Conservation (phyloP, 257 asterid genomes). For the Mentha longifolia region DNA sequence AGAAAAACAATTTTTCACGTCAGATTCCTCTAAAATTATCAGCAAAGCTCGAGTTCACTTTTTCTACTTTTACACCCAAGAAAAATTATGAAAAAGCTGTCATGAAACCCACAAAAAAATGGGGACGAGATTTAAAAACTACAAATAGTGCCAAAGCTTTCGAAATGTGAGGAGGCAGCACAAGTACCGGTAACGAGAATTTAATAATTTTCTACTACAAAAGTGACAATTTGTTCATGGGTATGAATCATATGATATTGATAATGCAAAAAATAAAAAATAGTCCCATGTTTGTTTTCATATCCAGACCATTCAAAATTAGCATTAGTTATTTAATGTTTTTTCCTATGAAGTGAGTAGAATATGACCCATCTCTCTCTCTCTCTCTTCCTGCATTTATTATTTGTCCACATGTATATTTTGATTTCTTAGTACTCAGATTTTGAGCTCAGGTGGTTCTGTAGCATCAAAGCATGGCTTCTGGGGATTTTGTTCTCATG, state of each 20-base stretch:
- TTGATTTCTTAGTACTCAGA: slow-evolving; percentile 34
- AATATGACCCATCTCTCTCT: slow-evolving; percentile 36
- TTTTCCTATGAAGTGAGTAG: slow-evolving; percentile 23
- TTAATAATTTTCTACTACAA: slow-evolving; percentile 11
- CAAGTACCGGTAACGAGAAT: slow-evolving; percentile 38
- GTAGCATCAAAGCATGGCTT: slow-evolving; percentile 46
- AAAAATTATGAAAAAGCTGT: not conserved
- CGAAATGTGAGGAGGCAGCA: slow-evolving; percentile 36
- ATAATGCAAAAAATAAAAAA: not conserved
- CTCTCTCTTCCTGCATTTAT: slow-evolving; percentile 17
- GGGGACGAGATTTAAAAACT: not conserved
- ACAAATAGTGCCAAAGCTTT: slow-evolving; percentile 26
- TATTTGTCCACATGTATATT: slow-evolving; percentile 34
- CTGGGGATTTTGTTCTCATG: slow-evolving; percentile 40
- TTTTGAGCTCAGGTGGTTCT: slow-evolving; percentile 45
- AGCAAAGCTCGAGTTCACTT: not conserved
- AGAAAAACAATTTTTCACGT: not conserved
- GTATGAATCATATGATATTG: not conserved
- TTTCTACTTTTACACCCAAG: not conserved
- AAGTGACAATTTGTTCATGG: slow-evolving; percentile 7
- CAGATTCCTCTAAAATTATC: not conserved
- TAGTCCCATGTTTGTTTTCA: slow-evolving; percentile 31
- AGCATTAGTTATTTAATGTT: slow-evolving; percentile 9
- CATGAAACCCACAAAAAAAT: slow-evolving; percentile 21
- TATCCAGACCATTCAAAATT: slow-evolving; percentile 9